phyloP scores from a whole-genome alignment of 768 basidiomycete species.

The Suillus weaverae region DNA sequence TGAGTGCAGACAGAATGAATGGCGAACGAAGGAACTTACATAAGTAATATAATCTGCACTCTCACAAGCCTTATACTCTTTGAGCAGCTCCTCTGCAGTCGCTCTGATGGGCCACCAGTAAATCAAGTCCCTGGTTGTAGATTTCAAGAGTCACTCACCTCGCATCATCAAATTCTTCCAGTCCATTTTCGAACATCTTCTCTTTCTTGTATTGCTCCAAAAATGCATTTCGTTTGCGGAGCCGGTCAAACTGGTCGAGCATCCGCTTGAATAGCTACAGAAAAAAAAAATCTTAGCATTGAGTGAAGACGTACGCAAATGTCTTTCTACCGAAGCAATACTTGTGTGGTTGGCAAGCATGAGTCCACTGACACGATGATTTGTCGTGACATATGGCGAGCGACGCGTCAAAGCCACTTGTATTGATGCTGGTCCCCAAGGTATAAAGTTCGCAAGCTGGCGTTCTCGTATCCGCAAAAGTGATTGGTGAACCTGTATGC shows the following conservation, averaged over 20 bases:
- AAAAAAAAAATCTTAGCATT: not conserved
- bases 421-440: slow-evolving; percentile 98
- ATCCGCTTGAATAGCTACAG: slow-evolving; percentile 89
- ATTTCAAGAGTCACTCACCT: slow-evolving; percentile 49
- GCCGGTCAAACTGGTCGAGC: slow-evolving; percentile 90
- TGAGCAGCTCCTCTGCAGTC: slow-evolving; percentile 82
- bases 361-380: slow-evolving; percentile 93
- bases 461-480: slow-evolving; percentile 94
- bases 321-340: slow-evolving; percentile 78
- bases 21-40: slow-evolving; percentile 40
- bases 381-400: slow-evolving; percentile 84
- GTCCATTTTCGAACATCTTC: slow-evolving; percentile 87
- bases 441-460: slow-evolving; percentile 96
- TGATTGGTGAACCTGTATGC: slow-evolving; percentile 87
- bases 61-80: slow-evolving; percentile 96
- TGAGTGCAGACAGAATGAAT: not conserved
- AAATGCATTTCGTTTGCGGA: slow-evolving; percentile 89
- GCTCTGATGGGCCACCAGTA: slow-evolving; percentile 46
- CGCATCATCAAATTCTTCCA: slow-evolving; percentile 98
- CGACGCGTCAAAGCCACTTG: slow-evolving; percentile 93
- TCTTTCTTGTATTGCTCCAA: slow-evolving; percentile 98
- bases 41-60: slow-evolving; percentile 92
- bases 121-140: not conserved
- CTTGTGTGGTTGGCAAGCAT: slow-evolving; percentile 99
- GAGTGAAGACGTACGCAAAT: not conserved